Base-by-base conservation (phyloP, 192 early-diverging fungal genomes). In the Backusella tuberculispora region DNA sequence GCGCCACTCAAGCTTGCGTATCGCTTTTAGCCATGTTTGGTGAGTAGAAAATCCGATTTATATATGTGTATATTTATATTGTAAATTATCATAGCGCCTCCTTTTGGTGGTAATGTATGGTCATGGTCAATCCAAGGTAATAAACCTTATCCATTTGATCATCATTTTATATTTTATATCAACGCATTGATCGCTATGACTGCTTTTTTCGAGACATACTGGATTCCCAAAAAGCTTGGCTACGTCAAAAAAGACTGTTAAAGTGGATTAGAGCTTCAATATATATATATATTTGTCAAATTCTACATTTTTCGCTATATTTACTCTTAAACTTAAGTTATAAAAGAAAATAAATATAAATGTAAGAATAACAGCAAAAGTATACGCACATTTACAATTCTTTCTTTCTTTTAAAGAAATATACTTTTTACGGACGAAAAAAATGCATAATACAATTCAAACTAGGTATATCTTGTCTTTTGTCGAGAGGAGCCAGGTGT, bases 391-490 rank as follows among this genome's bases (percentile, higher is more conserved):
- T n/a, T n/a, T n/a, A n/a, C n/a, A n/a, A n/a, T n/a, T n/a, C n/a
- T n/a, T n/a, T n/a, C n/a, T n/a, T n/a, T n/a, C n/a, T n/a, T n/a
- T n/a, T n/a, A n/a, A n/a, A n/a, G n/a, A n/a, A n/a, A n/a, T n/a
- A n/a, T n/a, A n/a, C n/a, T n/a, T n/a, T n/a, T n/a, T n/a, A n/a
- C n/a, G n/a, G n/a, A 67, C 76, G 47, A 45, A 66, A 90, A 70
- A 87, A 78, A 44, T 88, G 84, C 66, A 91, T 74, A 38, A 81
- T 85, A 26, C 90, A 86, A 75, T 91, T 89, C 66, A 86, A 72
- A 26, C 87, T 85, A 71, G 83, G 80, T 38, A 82, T 74, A 72
- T n/a, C n/a, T n/a, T n/a, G n/a, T n/a, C n/a, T n/a, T n/a, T n/a
- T n/a, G n/a, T n/a, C n/a, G n/a, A n/a, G n/a, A n/a, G n/a, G n/a